Percentiles rank a stretch among this genome's conserved stretches.
Conservation (phyloP, 2,329 filamentous ascomycete species). For the Fusarium sp. region DNA sequence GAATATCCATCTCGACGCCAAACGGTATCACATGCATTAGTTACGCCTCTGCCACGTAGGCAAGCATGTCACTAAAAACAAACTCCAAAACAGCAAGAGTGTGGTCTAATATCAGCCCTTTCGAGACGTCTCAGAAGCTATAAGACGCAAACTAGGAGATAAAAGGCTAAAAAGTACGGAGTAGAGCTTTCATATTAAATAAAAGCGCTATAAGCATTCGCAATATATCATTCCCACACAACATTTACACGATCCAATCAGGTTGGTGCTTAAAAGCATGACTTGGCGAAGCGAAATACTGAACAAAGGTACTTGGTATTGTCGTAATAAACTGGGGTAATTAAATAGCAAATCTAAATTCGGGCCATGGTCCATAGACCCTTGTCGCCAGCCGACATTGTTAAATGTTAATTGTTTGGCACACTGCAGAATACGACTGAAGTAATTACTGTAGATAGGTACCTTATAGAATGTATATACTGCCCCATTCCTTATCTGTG, state of each 20-base stretch:
- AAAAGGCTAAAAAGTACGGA: neutral
- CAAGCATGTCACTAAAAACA: neutral
- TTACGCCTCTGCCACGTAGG: slow-evolving; percentile 9
- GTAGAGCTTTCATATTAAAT: neutral
- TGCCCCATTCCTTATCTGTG: neutral
- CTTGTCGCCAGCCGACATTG: neutral
- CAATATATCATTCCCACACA: neutral
- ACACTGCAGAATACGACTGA: too few relatives aligned
- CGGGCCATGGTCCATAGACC: neutral
- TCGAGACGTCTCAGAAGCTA: neutral
- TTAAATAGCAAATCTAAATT: neutral
- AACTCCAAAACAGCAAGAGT: neutral
- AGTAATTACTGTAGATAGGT: neutral
- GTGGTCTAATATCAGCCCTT: neutral
- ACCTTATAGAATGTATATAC: neutral
- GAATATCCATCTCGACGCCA: slow-evolving; percentile 1
- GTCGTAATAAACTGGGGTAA: neutral
- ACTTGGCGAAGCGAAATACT: neutral
- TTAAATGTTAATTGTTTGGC: neutral
- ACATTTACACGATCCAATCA: neutral
- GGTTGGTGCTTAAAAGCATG: neutral
- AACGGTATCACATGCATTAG: slow-evolving; percentile 25
- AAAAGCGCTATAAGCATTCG: neutral
- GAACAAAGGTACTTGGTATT: neutral
- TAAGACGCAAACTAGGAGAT: neutral